Base-by-base conservation (phyloP, 2,329 filamentous ascomycete species). In the Metarhizium album region DNA sequence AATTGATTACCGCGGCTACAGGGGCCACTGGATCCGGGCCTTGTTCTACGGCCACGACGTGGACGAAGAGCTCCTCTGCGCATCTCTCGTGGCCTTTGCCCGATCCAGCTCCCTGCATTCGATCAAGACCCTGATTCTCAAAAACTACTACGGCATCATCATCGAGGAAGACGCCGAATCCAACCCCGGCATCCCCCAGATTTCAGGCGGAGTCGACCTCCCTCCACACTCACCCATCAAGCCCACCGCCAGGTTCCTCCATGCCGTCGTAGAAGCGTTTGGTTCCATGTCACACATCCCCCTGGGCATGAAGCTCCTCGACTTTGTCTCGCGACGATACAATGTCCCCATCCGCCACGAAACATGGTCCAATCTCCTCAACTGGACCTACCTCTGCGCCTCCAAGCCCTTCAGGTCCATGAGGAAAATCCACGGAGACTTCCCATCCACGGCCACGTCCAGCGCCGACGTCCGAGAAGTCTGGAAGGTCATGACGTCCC, bases 201-300 rank as follows among this genome's bases (percentile, higher is more conserved):
- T 71, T 40, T 54, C 51, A 1, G 68, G 62, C 16, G 66, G 70
- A n/a, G 69, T 61, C 29, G 58, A 60, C 1, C 73, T 78, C 42
- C 61, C 69, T 1, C 59, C 57, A 1, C 69, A 72, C 27, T 83
- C 78, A 1, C 74, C 78, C 7, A 64, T 84, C 31, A 69, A 72
- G 47, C 87, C 87, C 2, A 80, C 77, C 0, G 55, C 63, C 7
- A 68, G 70, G 2, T 70, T 90, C 0, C 71, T 91, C 22, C 71
- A 78, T 50, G 76, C 83, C 8, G 68, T 90, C n/a, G 83, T 84
- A 5, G 82, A 88, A 60, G 71, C 74, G 1, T 86, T 84, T 55
- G 78, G 84, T n/a, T 75, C 74, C 54, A 87, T 84, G 64, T 82
- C 78, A 46, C 73, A 83, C 50, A 71, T 89, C 3, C 62, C 72